phyloP scores from a whole-genome alignment of 1,284 basidiomycete species.

The Malassezia equina region DNA sequence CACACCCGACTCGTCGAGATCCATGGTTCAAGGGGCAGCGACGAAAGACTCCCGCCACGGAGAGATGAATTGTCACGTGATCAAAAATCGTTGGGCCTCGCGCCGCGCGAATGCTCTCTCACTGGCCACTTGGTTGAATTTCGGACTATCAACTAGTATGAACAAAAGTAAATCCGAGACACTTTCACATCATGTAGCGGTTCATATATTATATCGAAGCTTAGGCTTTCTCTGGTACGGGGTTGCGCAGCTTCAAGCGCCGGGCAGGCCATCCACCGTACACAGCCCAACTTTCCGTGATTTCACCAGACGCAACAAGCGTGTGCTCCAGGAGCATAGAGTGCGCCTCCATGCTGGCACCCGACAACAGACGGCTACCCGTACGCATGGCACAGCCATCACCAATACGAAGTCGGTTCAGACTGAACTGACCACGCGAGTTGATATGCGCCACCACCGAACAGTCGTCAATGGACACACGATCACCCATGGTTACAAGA shows the following conservation, averaged over 20 bases:
- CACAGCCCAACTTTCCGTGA: slow-evolving; percentile 44
- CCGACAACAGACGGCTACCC: slow-evolving; percentile 42
- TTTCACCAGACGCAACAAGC: slow-evolving; percentile 46
- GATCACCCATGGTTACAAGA: slow-evolving; percentile 44
- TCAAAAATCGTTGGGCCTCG: not conserved
- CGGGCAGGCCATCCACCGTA: slow-evolving; percentile 47
- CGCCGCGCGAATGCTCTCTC: too few relatives aligned
- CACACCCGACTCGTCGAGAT: slow-evolving; percentile 11
- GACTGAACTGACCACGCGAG: slow-evolving; percentile 44
- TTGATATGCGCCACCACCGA: slow-evolving; percentile 48
- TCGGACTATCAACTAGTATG: not conserved
- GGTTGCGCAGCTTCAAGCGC: slow-evolving; percentile 28
- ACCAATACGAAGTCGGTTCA: slow-evolving; percentile 46
- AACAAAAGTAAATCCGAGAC: not conserved
- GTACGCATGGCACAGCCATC: slow-evolving; percentile 45
- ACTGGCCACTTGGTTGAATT: not conserved
- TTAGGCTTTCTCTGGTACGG: not conserved
- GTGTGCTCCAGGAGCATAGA: slow-evolving; percentile 48
- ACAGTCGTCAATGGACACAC: slow-evolving; percentile 43
- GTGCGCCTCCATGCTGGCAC: slow-evolving; percentile 44
- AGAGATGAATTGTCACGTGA: not conserved
- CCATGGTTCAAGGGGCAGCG: slow-evolving; percentile 4
- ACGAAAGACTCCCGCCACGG: not conserved
- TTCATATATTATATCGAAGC: not conserved
- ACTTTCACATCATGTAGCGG: not conserved